These are phyloP conservation scores for Dioscorea cayenensis DNA, from an alignment of 116 monocot species.

Conservation along the genomic window DNA sequence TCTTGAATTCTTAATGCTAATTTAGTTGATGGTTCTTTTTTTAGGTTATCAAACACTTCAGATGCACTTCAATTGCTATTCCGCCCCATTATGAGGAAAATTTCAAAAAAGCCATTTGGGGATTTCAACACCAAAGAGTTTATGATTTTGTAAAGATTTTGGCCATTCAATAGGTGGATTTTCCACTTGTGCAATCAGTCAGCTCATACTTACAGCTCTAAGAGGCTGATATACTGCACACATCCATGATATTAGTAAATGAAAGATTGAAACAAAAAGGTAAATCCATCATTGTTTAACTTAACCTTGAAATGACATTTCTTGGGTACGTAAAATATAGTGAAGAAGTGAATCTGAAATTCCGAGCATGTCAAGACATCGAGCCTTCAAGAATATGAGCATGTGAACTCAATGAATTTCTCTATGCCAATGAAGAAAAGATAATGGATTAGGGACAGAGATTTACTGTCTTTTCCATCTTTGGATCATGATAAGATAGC, in stretches of 20 bases:
- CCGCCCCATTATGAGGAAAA: too few species aligned
- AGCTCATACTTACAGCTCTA: slow-evolving; percentile 46
- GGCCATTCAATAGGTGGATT: slow-evolving; percentile 99
- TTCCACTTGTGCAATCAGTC: slow-evolving; percentile 64
- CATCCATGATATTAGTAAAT: slow-evolving; percentile 8
- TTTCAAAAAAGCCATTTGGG: too few species aligned
- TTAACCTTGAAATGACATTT: slow-evolving; percentile 75
- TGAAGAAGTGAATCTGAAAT: slow-evolving; percentile 62
- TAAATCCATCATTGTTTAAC: neutral
- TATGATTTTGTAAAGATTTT: slow-evolving; percentile 62
- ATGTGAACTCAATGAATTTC: slow-evolving; percentile 6
- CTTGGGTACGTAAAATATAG: slow-evolving; percentile 64
- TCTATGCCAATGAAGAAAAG: slow-evolving; percentile 1
- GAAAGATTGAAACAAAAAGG: neutral
- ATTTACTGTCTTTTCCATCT: slow-evolving; percentile 89
- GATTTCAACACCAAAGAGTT: too few species aligned
- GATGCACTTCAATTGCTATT: too few species aligned
- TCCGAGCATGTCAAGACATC: slow-evolving; percentile 70
- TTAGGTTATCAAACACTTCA: too few species aligned
- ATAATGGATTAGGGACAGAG: slow-evolving; percentile 6
- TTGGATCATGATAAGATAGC: slow-evolving; percentile 84
- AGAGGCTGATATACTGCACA: slow-evolving; percentile 80
- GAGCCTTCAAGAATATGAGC: slow-evolving; percentile 35
- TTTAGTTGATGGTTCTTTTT: too few species aligned
- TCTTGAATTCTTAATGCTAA: too few species aligned